Evolutionary conservation across 2,329 filamentous ascomycete genomes (phyloP).

Genomic region (Aspergillus phoenicis): DNA sequence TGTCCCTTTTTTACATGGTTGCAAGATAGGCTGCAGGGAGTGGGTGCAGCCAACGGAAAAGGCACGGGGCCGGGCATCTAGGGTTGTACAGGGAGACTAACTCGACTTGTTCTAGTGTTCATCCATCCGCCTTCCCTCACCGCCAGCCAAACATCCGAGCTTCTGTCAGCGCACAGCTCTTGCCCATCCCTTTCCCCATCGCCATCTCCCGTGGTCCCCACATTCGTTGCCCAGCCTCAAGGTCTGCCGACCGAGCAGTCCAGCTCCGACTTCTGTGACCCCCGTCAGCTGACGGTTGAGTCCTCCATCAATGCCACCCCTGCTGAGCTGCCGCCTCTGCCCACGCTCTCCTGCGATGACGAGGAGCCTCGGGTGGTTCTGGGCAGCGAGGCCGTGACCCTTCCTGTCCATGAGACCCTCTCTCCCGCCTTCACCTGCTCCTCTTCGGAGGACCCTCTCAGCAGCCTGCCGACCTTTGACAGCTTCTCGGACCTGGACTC

Average conservation of each 20-base stretch:
- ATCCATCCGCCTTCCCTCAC: constrained; percentile 68
- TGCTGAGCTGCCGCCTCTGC: constrained; percentile 64
- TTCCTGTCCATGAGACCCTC: constrained; percentile 41
- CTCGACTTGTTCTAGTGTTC: constrained; percentile 56
- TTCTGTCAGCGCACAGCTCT: constrained; percentile 67
- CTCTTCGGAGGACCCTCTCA: constrained; percentile 51
- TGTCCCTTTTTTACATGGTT: not conserved
- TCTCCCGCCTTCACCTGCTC: constrained; percentile 45
- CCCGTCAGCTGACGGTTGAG: constrained; percentile 79
- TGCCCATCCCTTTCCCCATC: constrained; percentile 88
- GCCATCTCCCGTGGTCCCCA: constrained; percentile 71
- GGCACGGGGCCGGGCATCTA: constrained; percentile 4
- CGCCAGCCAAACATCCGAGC: constrained; percentile 65
- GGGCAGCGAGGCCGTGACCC: constrained; percentile 39
- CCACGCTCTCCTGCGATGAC: constrained; percentile 53
- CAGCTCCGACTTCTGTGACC: constrained; percentile 86
- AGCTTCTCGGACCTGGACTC: constrained; percentile 88
- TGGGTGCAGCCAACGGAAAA: constrained; percentile 14
- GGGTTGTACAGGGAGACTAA: constrained; percentile 29
- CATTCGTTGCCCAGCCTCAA: constrained; percentile 78
- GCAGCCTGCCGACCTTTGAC: constrained; percentile 74
- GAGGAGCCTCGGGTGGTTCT: constrained; percentile 42
- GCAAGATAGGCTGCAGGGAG: not conserved
- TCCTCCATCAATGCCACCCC: constrained; percentile 51
- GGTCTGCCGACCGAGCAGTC: constrained; percentile 62